A percentile compares a stretch with the other conserved stretches of the same genome.
Evolutionary conservation across 2,329 filamentous ascomycete species (phyloP).

Genomic region (Thelonectria olida): DNA sequence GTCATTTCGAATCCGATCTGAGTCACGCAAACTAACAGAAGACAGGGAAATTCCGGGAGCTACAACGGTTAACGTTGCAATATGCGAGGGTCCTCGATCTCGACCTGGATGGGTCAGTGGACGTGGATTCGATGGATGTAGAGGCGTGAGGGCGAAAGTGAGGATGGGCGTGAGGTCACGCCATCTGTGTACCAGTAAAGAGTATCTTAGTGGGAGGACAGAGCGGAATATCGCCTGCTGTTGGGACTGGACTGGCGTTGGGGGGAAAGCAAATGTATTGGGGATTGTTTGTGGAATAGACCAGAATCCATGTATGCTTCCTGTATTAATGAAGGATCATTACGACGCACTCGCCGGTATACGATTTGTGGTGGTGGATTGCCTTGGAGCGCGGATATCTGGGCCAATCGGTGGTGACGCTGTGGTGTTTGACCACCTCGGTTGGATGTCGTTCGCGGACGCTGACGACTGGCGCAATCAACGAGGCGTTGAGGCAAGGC

Average conservation of each 20-base stretch:
- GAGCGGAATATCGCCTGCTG: slow-evolving; percentile 10
- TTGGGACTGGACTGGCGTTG: slow-evolving; percentile 19
- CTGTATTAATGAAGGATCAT: slow-evolving; percentile 13
- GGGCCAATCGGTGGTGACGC: not conserved
- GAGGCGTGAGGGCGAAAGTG: slow-evolving; percentile 45
- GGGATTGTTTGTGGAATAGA: slow-evolving; percentile 19
- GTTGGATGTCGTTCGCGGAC: not conserved
- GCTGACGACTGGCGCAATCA: not conserved
- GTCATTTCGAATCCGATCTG: slow-evolving; percentile 42
- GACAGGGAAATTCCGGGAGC: slow-evolving; percentile 90
- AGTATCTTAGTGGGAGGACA: not conserved
- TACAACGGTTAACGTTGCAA: slow-evolving; percentile 93
- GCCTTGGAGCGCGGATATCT: not conserved
- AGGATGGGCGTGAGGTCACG: slow-evolving; percentile 1
- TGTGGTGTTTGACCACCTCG: not conserved
- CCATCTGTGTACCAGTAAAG: slow-evolving; percentile 34
- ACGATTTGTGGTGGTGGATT: not conserved
- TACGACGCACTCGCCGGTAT: slow-evolving; percentile 1
- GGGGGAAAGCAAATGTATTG: slow-evolving; percentile 7
- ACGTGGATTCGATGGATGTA: slow-evolving; percentile 56
- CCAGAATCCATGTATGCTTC: not conserved
- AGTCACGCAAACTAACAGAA: slow-evolving; percentile 34
- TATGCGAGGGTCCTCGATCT: slow-evolving; percentile 86
- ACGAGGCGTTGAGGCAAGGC: not conserved
- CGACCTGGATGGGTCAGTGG: slow-evolving; percentile 55